phyloP scores from a whole-genome alignment of 169 alveolate species.

The Plasmodium knowlesi region DNA sequence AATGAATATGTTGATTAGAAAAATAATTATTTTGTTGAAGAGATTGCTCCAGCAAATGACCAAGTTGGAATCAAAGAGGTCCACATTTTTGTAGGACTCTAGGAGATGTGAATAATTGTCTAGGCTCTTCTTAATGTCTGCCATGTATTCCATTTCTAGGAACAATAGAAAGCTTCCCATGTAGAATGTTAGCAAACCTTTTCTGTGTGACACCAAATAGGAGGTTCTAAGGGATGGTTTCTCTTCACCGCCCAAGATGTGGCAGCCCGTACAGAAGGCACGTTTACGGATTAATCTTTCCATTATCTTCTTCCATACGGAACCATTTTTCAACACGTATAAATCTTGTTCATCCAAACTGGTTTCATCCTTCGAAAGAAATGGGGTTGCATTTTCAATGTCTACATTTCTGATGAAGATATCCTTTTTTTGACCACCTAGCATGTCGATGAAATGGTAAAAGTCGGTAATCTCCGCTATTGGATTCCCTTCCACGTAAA shows the following conservation, averaged over 20 bases:
- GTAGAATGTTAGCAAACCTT: background rate
- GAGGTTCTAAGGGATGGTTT: background rate
- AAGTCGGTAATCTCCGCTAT: slow-evolving; percentile 16
- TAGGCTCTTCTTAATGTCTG: slow-evolving; percentile 41
- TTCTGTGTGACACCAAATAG: background rate
- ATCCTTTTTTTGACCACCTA: slow-evolving; percentile 36
- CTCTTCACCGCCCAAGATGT: background rate
- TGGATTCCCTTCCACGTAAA: background rate
- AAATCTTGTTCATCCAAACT: background rate
- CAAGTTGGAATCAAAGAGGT: slow-evolving; percentile 65
- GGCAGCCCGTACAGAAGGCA: background rate
- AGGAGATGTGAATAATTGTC: slow-evolving; percentile 30
- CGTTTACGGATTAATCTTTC: background rate
- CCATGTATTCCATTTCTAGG: slow-evolving; percentile 16
- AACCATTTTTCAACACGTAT: slow-evolving; percentile 2
- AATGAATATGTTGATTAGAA: slow-evolving; percentile 54
- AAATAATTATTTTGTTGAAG: slow-evolving; percentile 59
- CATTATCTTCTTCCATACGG: slow-evolving; percentile 25
- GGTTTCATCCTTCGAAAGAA: slow-evolving; percentile 10
- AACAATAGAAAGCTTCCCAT: background rate
- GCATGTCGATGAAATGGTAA: slow-evolving; percentile 13
- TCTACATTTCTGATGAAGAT: background rate
- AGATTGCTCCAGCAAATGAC: slow-evolving; percentile 64
- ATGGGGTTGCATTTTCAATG: background rate
- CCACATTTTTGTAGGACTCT: slow-evolving; percentile 25